Conservation (phyloP, 331 rosid species). For the Saraca asoca region DNA sequence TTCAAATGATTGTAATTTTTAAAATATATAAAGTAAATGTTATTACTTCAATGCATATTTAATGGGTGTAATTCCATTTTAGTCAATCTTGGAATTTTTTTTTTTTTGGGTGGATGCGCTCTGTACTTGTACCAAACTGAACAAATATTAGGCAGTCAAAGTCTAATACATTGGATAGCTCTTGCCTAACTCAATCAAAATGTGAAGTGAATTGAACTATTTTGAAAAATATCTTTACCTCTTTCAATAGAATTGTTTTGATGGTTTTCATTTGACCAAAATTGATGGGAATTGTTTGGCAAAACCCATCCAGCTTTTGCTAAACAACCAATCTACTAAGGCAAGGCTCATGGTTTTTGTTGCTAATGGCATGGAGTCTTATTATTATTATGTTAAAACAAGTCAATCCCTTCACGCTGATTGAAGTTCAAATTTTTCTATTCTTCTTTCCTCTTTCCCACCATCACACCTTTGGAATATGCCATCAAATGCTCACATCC, state of each 20-base stretch:
- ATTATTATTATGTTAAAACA: neutral
- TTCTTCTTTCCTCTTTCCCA: no score
- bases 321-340: neutral
- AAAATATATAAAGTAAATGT: no score
- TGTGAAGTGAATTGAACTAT: conserved; percentile 18
- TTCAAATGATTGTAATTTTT: no score
- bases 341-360: neutral
- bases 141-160: conserved; percentile 6
- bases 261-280: neutral
- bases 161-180: neutral
- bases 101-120: neutral
- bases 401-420: conserved; percentile 1
- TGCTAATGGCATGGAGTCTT: neutral
- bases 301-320: conserved; percentile 11
- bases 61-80: neutral
- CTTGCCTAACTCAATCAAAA: conserved; percentile 21
- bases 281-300: conserved; percentile 10
- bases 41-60: no score
- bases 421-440: neutral
- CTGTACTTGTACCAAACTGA: neutral
- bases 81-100: conserved; percentile 28
- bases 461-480: conserved; percentile 27
- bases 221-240: neutral
- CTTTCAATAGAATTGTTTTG: neutral
- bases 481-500: conserved; percentile 22